Conservation (phyloP, 192 early-diverging fungal genomes). For the Umbelopsis isabellina region DNA sequence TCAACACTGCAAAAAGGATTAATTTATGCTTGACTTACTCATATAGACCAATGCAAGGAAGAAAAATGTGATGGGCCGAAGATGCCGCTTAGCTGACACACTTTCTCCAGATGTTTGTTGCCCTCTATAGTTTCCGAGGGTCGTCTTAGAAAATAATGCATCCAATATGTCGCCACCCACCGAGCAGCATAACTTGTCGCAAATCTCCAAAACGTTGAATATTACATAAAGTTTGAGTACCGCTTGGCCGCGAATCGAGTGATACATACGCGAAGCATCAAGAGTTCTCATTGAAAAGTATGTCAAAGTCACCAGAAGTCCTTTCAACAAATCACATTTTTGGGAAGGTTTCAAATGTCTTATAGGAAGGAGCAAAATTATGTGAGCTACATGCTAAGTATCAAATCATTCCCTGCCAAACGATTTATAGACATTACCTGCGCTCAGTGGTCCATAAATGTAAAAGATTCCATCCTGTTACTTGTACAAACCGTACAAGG, state of each 20-base stretch:
- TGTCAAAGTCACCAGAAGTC: constrained; percentile 73
- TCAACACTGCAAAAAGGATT: background rate
- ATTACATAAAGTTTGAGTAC: constrained; percentile 98
- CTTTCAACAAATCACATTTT: constrained; percentile 91
- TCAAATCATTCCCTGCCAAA: background rate
- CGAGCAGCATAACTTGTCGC: constrained; percentile 90
- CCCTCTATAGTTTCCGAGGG: constrained; percentile 44
- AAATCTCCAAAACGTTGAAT: constrained; percentile 94
- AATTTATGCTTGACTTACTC: constrained; percentile 41
- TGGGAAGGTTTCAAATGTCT: constrained; percentile 76
- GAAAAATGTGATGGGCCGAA: constrained; percentile 63
- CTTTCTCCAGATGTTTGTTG: constrained; percentile 32
- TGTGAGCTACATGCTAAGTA: background rate
- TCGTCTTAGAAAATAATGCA: constrained; percentile 86
- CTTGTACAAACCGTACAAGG: constrained; percentile 43
- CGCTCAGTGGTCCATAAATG: constrained; percentile 37
- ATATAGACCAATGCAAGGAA: constrained; percentile 84
- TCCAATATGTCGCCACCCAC: constrained; percentile 96
- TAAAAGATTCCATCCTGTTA: constrained; percentile 41
- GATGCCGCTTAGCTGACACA: constrained; percentile 41
- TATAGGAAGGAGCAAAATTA: constrained; percentile 15
- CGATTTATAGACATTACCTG: constrained; percentile 24
- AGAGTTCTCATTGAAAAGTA: constrained; percentile 78
- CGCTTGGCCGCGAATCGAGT: constrained; percentile 93
- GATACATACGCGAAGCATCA: constrained; percentile 91